Evolutionary conservation across 306 rosid genomes (phyloP), one percentile per base, ranked within the genome.

Genomic region (Vigna reflexopilosa): DNA sequence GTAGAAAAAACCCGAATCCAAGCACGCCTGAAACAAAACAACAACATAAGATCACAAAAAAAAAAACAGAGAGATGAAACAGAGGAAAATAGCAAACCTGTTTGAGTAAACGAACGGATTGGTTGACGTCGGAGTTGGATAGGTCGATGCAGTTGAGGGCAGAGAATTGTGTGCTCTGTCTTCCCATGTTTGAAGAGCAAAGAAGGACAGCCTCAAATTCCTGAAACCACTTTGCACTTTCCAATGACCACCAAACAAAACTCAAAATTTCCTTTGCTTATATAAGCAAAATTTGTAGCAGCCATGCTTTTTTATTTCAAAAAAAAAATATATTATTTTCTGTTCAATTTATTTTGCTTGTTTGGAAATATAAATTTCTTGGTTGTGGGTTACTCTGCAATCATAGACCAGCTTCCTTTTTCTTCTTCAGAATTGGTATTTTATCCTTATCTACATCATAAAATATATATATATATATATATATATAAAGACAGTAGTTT

Each of bases 1-100:
- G 74, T 95, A 95, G 90, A 95, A 95, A 82, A 95, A 95, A 68
- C 98, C 98, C 66, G 93, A 91, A 85, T 95, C 98, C 89, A 90
- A 81, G 76, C 97, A 92, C 4, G 98, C 97, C 98, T 20, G 28
- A 22, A 44, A 20, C 16, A 80, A 7, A 48, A 1, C 28, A n/a
- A 36, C 1, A 22, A 11, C 0, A 40, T 38, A 64, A 49, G 14
- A 26, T 16, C 16, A 55, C 17, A 52, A 38, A 70, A 65, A 55
- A 44, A 61, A 65, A 55, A 44, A 61, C n/a, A 70, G 19, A 80
- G 20, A 7, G 4, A 4, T 57, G 36, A 16, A 54, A 32, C 17
- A 57, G 17, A 58, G 34, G 8, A 17, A 12, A 11, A 44, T 0
- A 62, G 3, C 1, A 15, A 77, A 93, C 98, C 96, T 93, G 97